phyloP scores from a whole-genome alignment of 352 stramenopile genomes.

The Thraustotheca clavata region DNA sequence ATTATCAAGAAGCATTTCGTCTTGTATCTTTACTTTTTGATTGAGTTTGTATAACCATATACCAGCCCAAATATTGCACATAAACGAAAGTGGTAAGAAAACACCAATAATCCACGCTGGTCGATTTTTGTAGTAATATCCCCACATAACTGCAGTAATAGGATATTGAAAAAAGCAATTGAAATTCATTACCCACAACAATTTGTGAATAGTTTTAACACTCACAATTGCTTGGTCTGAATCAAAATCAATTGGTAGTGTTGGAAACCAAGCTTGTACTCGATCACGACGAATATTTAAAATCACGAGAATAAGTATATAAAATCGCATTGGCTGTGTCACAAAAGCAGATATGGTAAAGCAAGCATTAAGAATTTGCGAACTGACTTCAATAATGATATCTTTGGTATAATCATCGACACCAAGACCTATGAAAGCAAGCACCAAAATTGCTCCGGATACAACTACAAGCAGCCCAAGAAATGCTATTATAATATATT shows the following conservation, averaged over 20 bases:
- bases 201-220: neutral
- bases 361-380: constrained; percentile 36
- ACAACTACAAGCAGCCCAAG: neutral
- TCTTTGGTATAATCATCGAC: constrained; percentile 26
- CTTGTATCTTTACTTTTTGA: constrained; percentile 25
- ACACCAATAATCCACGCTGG: constrained; percentile 28
- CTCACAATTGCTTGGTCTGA: constrained; percentile 6
- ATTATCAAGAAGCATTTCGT: constrained; percentile 13
- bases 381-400: constrained; percentile 35
- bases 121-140: constrained; percentile 26
- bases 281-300: neutral
- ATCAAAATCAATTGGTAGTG: constrained; percentile 30
- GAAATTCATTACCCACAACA: constrained; percentile 29
- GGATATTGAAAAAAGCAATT: constrained; percentile 38
- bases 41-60: constrained; percentile 30
- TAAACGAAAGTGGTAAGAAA: constrained; percentile 33
- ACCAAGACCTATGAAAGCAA: constrained; percentile 13
- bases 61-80: constrained; percentile 28
- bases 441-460: constrained; percentile 6
- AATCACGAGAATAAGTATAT: constrained; percentile 21
- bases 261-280: constrained; percentile 23
- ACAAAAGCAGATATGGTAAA: constrained; percentile 35
- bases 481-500: constrained; percentile 1
- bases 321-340: constrained; percentile 34
- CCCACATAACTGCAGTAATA: constrained; percentile 36